Evolutionary conservation across 148 eudicot species (phyloP).

Genomic region (Rhododendron vialii): DNA sequence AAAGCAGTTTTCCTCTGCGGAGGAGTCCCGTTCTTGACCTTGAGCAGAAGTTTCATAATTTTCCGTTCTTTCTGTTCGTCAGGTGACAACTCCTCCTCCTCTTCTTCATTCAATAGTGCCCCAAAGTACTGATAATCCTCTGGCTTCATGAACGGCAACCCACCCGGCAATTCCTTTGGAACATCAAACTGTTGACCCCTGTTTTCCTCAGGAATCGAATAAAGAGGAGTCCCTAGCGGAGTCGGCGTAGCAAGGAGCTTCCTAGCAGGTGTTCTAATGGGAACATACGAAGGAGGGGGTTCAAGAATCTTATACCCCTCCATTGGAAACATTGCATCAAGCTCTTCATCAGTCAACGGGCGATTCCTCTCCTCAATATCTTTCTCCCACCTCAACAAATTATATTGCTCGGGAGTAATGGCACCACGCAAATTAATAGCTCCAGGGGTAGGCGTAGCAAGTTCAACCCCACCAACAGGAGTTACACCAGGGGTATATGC

Average conservation of each 20-base stretch:
- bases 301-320: constrained; percentile 93
- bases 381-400: constrained; percentile 88
- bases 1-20: constrained; percentile 96
- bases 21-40: constrained; percentile 95
- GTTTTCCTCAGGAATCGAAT: constrained; percentile 80
- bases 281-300: constrained; percentile 81
- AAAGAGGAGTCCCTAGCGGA: constrained; percentile 80
- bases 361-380: constrained; percentile 95
- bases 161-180: constrained; percentile 80
- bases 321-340: constrained; percentile 82
- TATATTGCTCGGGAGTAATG: constrained; percentile 85
- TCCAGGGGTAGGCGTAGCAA: constrained; percentile 83
- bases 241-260: constrained; percentile 98
- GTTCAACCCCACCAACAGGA: constrained; percentile 75
- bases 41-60: constrained; percentile 88
- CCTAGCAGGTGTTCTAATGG: constrained; percentile 90
- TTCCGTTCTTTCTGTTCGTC: constrained; percentile 93
- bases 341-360: constrained; percentile 91
- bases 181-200: constrained; percentile 89
- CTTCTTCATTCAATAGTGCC: constrained; percentile 65
- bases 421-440: constrained; percentile 68
- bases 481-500: constrained; percentile 90
- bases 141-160: constrained; percentile 81
- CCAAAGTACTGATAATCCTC: constrained; percentile 88
- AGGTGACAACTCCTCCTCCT: constrained; percentile 83